Evolutionary conservation across 139 green algal species (phyloP).

Genomic region (Tetraselmis chui): DNA sequence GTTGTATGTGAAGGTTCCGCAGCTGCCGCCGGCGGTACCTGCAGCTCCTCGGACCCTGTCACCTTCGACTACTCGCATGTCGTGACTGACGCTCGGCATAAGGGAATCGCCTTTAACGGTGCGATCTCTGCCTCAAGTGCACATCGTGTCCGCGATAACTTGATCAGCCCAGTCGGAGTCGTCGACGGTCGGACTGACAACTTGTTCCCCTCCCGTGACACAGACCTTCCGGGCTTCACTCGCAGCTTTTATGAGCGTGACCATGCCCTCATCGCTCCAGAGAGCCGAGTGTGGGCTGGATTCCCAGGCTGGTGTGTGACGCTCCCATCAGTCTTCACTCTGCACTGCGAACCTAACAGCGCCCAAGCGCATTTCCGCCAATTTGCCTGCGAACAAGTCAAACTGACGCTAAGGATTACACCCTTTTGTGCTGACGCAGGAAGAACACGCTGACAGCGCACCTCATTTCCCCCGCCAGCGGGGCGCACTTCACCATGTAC

Average conservation of each 20-base stretch:
- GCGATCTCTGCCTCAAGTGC: slow-evolving; percentile 9
- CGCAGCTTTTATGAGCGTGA: slow-evolving; percentile 67
- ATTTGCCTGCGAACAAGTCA: too few relatives aligned
- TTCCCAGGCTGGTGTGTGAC: slow-evolving; percentile 45
- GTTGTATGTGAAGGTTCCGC: too few relatives aligned
- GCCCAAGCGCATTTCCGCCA: too few relatives aligned
- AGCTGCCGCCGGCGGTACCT: too few relatives aligned
- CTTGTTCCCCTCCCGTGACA: neutral
- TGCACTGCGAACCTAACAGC: too few relatives aligned
- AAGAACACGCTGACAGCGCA: slow-evolving; percentile 57
- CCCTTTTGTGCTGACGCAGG: slow-evolving; percentile 28
- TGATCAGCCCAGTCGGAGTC: neutral
- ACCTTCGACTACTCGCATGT: slow-evolving; percentile 26
- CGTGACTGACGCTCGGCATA: slow-evolving; percentile 15
- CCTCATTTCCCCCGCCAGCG: slow-evolving; percentile 66
- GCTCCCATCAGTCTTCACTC: neutral
- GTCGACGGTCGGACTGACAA: neutral
- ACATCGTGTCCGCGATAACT: too few relatives aligned
- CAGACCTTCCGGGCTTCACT: slow-evolving; percentile 87
- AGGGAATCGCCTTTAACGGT: slow-evolving; percentile 26
- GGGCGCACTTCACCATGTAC: slow-evolving; percentile 85
- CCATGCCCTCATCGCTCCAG: slow-evolving; percentile 84
- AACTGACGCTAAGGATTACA: neutral
- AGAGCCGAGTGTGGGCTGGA: slow-evolving; percentile 64
- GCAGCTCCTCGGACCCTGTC: neutral